Evolutionary conservation across 768 basidiomycete genomes (phyloP), one percentile per base, ranked within the genome.

Genomic region (Lentinula sp.): DNA sequence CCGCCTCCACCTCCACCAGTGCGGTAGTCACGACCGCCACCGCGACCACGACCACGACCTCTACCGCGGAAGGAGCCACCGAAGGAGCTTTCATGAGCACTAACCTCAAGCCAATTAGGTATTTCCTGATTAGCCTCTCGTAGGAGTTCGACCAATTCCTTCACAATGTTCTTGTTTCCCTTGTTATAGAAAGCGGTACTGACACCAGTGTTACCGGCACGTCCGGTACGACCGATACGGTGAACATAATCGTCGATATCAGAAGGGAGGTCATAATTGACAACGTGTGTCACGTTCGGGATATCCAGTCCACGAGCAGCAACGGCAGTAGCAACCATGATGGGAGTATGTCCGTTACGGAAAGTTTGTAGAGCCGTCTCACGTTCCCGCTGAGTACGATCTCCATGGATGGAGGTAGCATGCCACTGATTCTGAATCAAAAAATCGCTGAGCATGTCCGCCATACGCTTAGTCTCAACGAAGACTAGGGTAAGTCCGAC

Each of bases 211-310:
- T 99, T 99, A 54, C 97, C 97, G 8, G 97, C 97, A 84, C 97
- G 95, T 49, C 97, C 97, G 13, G 95, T 96, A 80, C 95, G 91
- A 80, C 94, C 94, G 68, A 95, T 96, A 69, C 94, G 95, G 72
- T 98, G 95, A 50, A 98, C 95, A 75, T 98, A 99, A 75, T 99
- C 97, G 70, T 98, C 97, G 65, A 99, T 95, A 76, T 98, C 97
- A 63, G 90, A 90, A 11, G 97, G 97, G 5, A 99, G 81, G 72
- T 98, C 97, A 75, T 98, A 98, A 74, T 98, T 96, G 79, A 98
- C 82, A 70, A 99, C 97, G 72, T 98, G 97, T 15, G 92, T 97
- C 70, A 99, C 97, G 74, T 99, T 97, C 64, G 97, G 97, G 68
- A 99, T 98, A 76, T 99, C 97, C 66, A 99, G 86, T 70, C 97